Conservation (phyloP, 805 yeast species). For the Zygosaccharomyces bisporus region DNA sequence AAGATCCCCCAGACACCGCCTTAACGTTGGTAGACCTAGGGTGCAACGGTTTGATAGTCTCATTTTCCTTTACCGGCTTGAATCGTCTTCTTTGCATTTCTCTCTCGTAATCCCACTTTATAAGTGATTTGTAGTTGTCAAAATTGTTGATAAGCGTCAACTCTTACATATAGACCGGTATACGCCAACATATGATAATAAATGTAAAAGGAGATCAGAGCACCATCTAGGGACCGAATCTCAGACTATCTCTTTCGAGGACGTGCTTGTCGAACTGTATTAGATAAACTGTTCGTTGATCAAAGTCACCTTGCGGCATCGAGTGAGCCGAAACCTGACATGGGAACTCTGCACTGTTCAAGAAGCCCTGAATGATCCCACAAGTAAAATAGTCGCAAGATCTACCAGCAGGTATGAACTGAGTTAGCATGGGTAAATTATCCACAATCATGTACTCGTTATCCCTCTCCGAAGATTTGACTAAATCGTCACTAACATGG, state of each 20-base stretch:
- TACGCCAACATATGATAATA: conserved; percentile 3
- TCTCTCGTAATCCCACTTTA: background rate
- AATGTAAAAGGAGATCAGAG: background rate
- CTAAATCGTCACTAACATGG: conserved; percentile 70
- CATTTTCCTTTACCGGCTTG: conserved; percentile 10
- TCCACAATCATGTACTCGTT: conserved; percentile 79
- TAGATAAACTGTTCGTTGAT: conserved; percentile 68
- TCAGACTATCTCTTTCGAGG: conserved; percentile 49
- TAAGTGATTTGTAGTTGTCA: background rate
- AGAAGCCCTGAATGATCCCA: conserved; percentile 81
- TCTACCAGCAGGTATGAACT: conserved; percentile 65
- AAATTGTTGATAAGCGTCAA: background rate
- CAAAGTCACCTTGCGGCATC: conserved; percentile 54
- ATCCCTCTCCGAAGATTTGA: conserved; percentile 63
- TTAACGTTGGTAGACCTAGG: conserved; percentile 19
- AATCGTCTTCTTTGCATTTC: conserved; percentile 17
- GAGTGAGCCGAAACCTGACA: conserved; percentile 79
- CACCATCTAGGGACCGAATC: conserved; percentile 27
- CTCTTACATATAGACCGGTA: conserved; percentile 5
- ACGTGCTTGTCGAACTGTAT: conserved; percentile 64
- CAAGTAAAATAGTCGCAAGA: conserved; percentile 83
- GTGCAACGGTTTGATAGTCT: conserved; percentile 16
- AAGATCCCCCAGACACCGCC: background rate
- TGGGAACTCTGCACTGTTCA: conserved; percentile 64
- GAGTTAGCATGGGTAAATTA: conserved; percentile 61